These are phyloP conservation scores for Tubosaeta sp. DNA, from an alignment of 768 basidiomycete genomes.

Conservation along the genomic window DNA sequence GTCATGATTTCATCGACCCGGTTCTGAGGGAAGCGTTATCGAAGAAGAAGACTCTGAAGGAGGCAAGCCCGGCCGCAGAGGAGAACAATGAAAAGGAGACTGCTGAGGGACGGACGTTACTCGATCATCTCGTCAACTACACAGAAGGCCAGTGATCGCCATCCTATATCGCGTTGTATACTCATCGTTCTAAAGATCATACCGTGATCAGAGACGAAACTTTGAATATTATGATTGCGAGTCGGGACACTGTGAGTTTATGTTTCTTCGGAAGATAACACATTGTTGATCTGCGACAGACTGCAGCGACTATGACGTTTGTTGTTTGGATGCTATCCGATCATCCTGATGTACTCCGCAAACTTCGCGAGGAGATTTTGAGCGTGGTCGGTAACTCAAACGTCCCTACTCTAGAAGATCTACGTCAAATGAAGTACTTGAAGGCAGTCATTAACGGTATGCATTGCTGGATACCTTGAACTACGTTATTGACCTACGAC, in stretches of 20 bases:
- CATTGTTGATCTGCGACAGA: slow-evolving; percentile 14
- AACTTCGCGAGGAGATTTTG: slow-evolving; percentile 30
- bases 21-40: slow-evolving; percentile 46
- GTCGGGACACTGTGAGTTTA: slow-evolving; percentile 29
- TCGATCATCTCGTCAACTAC: slow-evolving; percentile 28
- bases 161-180: neutral
- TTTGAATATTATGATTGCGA: slow-evolving; percentile 36
- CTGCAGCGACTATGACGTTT: slow-evolving; percentile 30
- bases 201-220: slow-evolving; percentile 34
- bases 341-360: slow-evolving; percentile 25
- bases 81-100: slow-evolving; percentile 10
- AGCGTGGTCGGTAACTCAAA: slow-evolving; percentile 23
- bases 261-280: neutral
- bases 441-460: slow-evolving; percentile 37
- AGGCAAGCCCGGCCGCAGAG: neutral
- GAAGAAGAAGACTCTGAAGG: slow-evolving; percentile 20
- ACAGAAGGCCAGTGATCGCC: slow-evolving; percentile 22
- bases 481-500: neutral
- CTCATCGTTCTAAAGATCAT: slow-evolving; percentile 18
- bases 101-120: slow-evolving; percentile 25
- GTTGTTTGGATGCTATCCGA: slow-evolving; percentile 43
- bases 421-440: slow-evolving; percentile 38
- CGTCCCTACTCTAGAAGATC: slow-evolving; percentile 28
- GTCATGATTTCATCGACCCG: slow-evolving; percentile 50
- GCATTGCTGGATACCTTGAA: neutral